Conservation (phyloP, 495 filamentous ascomycete species). For the Penicillium bovifimosum region DNA sequence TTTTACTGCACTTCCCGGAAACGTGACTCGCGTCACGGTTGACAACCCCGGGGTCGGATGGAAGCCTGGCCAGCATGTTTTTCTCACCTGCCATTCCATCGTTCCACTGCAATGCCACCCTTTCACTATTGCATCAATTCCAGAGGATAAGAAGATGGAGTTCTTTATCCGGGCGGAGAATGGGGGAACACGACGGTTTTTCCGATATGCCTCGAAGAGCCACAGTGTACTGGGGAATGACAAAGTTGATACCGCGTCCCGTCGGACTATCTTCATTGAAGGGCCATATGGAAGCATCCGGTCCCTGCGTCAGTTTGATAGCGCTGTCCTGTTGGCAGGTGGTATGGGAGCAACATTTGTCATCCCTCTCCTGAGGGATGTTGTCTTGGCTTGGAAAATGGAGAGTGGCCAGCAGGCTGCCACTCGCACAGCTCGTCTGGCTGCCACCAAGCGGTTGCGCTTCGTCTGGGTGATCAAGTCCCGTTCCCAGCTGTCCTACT, state of each 20-base stretch:
- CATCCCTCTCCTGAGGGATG: slow-evolving; percentile 47
- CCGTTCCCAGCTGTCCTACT: slow-evolving; percentile 63
- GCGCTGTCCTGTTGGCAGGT: slow-evolving; percentile 57
- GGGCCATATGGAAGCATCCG: slow-evolving; percentile 50
- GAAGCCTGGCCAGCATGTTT: slow-evolving; percentile 74
- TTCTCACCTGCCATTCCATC: slow-evolving; percentile 65
- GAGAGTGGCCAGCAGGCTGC: slow-evolving; percentile 4
- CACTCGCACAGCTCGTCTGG: neutral
- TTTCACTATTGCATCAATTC: slow-evolving; percentile 68
- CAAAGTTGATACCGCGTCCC: slow-evolving; percentile 6
- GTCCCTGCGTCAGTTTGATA: slow-evolving; percentile 52
- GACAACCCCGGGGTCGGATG: slow-evolving; percentile 63
- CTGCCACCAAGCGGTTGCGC: slow-evolving; percentile 58
- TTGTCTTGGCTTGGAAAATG: slow-evolving; percentile 36
- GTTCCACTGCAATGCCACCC: slow-evolving; percentile 71
- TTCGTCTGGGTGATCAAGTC: slow-evolving; percentile 72
- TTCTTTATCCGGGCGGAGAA: slow-evolving; percentile 65
- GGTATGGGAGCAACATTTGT: slow-evolving; percentile 53
- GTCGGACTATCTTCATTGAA: slow-evolving; percentile 33
- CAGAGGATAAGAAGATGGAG: slow-evolving; percentile 55
- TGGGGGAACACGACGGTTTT: slow-evolving; percentile 65
- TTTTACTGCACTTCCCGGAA: slow-evolving; percentile 55
- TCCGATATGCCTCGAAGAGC: slow-evolving; percentile 54
- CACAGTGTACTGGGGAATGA: slow-evolving; percentile 15
- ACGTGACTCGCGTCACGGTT: slow-evolving; percentile 65